phyloP scores from a whole-genome alignment of 2,329 filamentous ascomycete species.

The Penicillium sp. region DNA sequence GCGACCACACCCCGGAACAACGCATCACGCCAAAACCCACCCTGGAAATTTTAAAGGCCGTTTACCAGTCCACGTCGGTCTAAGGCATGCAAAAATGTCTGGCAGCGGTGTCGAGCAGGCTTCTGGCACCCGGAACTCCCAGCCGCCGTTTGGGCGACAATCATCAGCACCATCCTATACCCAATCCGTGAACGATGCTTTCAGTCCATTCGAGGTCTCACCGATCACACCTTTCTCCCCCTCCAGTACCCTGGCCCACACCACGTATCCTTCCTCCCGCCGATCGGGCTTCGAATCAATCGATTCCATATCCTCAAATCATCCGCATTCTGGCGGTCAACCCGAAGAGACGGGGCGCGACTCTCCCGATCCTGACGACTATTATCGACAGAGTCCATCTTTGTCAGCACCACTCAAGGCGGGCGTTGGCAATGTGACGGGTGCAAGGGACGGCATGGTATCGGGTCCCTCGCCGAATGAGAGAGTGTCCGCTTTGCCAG shows the following conservation, averaged over 20 bases:
- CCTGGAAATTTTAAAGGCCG: conserved; percentile 29
- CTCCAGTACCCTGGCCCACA: conserved; percentile 19
- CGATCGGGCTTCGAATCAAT: conserved; percentile 20
- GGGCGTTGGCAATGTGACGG: conserved; percentile 22
- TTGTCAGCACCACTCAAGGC: conserved; percentile 24
- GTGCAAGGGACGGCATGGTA: conserved; percentile 22
- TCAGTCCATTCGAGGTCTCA: conserved; percentile 27
- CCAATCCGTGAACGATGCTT: conserved; percentile 24
- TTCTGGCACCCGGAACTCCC: conserved; percentile 35
- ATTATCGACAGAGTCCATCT: conserved; percentile 50
- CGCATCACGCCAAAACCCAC: conserved; percentile 34
- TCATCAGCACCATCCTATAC: conserved; percentile 27
- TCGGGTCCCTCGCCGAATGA: conserved; percentile 17
- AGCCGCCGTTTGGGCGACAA: conserved; percentile 32
- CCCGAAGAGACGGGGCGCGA: conserved; percentile 17
- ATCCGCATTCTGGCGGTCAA: conserved; percentile 21
- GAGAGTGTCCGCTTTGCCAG: conserved; percentile 28
- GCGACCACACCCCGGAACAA: conserved; percentile 38
- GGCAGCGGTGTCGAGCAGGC: conserved; percentile 43
- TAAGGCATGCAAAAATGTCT: conserved; percentile 45
- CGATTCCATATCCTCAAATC: conserved; percentile 15
- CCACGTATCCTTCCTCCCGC: conserved; percentile 29
- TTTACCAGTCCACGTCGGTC: conserved; percentile 33
- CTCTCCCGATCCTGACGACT: conserved; percentile 52
- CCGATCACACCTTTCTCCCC: conserved; percentile 27